These are phyloP conservation scores for Wickerhamiella sorbophila DNA, from an alignment of 805 yeast species.

Conservation along the genomic window DNA sequence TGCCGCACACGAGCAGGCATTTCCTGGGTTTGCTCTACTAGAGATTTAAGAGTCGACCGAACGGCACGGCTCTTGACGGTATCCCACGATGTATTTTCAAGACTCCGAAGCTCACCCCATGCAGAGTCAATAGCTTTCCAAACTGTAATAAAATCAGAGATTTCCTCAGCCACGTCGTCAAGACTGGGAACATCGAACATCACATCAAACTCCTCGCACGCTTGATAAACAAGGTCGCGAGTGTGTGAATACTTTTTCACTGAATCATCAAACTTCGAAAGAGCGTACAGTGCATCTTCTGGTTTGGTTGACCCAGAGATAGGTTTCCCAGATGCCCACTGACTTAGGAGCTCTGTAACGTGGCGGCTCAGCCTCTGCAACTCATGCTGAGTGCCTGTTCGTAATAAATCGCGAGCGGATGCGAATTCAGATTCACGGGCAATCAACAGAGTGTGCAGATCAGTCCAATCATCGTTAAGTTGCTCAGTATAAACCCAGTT, in stretches of 20 bases:
- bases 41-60: constrained; percentile 36
- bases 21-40: constrained; percentile 32
- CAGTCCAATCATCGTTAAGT: constrained; percentile 34
- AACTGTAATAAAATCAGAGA: constrained; percentile 41
- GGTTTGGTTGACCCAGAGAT: constrained; percentile 21
- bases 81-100: constrained; percentile 37
- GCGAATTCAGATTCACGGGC: constrained; percentile 29
- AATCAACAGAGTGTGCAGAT: constrained; percentile 29
- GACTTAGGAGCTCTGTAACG: constrained; percentile 22
- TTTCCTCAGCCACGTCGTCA: constrained; percentile 31
- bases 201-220: constrained; percentile 19
- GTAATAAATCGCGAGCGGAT: not conserved
- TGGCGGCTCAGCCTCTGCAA: constrained; percentile 25
- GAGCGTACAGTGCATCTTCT: constrained; percentile 15
- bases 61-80: constrained; percentile 33
- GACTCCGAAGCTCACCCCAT: constrained; percentile 32
- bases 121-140: constrained; percentile 49
- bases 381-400: constrained; percentile 22
- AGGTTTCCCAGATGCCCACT: constrained; percentile 34
- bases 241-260: constrained; percentile 8
- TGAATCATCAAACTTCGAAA: constrained; percentile 21
- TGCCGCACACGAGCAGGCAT: constrained; percentile 49
- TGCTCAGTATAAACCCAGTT: constrained; percentile 55
- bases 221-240: constrained; percentile 20
- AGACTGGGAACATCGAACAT: constrained; percentile 18